These are phyloP conservation scores for Mikania micrantha DNA, from an alignment of 129 eudicot species.

Conservation along the genomic window DNA sequence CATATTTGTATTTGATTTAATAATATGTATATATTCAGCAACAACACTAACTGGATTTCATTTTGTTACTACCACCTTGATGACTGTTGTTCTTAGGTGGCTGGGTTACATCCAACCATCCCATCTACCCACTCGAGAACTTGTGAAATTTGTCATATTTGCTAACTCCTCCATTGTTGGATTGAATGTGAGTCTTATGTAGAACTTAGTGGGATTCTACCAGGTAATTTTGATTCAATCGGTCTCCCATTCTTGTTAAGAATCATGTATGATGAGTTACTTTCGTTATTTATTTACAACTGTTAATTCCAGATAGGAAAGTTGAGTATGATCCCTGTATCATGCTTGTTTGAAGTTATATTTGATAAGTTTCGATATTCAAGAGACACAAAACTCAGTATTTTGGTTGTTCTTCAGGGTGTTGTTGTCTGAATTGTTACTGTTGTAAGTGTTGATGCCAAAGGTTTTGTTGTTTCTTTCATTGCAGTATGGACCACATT, in stretches of 20 bases:
- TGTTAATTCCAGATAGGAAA: slow-evolving; percentile 58
- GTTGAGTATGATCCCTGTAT: slow-evolving; percentile 83
- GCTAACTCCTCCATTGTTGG: slow-evolving; percentile 84
- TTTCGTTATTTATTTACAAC: not conserved
- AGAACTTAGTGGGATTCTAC: slow-evolving; percentile 83
- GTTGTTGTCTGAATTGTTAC: slow-evolving; percentile 90
- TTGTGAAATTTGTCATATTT: slow-evolving; percentile 53
- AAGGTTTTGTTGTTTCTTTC: slow-evolving; percentile 71
- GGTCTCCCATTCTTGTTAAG: not conserved
- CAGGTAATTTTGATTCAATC: slow-evolving; percentile 31
- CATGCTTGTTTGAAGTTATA: slow-evolving; percentile 68
- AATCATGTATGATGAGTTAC: not conserved
- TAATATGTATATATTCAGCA: slow-evolving; percentile 39
- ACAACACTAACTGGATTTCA: slow-evolving; percentile 79
- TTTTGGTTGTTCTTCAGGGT: slow-evolving; percentile 62
- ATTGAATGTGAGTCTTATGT: slow-evolving; percentile 85
- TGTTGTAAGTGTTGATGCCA: slow-evolving; percentile 70
- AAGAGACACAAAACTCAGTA: slow-evolving; percentile 72
- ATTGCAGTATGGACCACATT: slow-evolving; percentile 79
- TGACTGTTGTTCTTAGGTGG: slow-evolving; percentile 61
- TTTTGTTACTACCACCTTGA: slow-evolving; percentile 68
- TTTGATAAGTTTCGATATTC: slow-evolving; percentile 74
- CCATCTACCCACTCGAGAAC: slow-evolving; percentile 50
- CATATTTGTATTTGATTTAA: too few species aligned
- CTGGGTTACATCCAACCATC: slow-evolving; percentile 60